These are phyloP conservation scores for Candida adriatica DNA, from an alignment of 805 yeast genomes.

Conservation along the genomic window DNA sequence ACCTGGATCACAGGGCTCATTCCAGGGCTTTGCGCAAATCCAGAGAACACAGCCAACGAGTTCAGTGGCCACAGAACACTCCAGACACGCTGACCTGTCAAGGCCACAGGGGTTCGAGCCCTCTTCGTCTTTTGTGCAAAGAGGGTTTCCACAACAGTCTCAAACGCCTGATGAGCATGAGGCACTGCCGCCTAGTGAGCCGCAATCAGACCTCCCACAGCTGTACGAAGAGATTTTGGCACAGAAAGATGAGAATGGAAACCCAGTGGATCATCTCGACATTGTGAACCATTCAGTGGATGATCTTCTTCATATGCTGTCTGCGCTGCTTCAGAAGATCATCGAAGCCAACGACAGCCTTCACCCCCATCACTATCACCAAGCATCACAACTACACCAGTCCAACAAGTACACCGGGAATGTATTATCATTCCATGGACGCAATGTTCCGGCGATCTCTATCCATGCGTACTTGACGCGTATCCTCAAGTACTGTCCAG, in stretches of 20 bases:
- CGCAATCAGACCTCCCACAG: conserved; percentile 5
- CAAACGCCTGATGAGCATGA: too few species aligned
- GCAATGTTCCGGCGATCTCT: conserved; percentile 93
- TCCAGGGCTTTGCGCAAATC: conserved; percentile 24
- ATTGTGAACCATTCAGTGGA: conserved; percentile 79
- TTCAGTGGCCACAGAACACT: conserved; percentile 26
- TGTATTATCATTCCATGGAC: conserved; percentile 89
- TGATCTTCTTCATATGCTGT: conserved; percentile 75
- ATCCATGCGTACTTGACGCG: conserved; percentile 84
- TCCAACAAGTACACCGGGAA: conserved; percentile 50
- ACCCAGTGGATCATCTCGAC: conserved; percentile 27
- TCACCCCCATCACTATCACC: conserved; percentile 45
- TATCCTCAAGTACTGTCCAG: conserved; percentile 93
- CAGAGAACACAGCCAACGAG: conserved; percentile 46
- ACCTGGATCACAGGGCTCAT: conserved; percentile 6
- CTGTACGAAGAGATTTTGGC: conserved; percentile 7
- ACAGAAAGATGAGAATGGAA: conserved; percentile 5
- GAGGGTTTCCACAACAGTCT: conserved; percentile 7
- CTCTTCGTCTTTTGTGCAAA: conserved; percentile 8
- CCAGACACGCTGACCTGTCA: conserved; percentile 14
- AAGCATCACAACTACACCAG: conserved; percentile 24
- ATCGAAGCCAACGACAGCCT: conserved; percentile 84
- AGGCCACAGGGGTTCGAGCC: conserved; percentile 8
- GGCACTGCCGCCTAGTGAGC: conserved; percentile 12
- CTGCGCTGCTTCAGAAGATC: conserved; percentile 78